phyloP scores from a whole-genome alignment of 352 stramenopile species.

The Pythium insidiosum region DNA sequence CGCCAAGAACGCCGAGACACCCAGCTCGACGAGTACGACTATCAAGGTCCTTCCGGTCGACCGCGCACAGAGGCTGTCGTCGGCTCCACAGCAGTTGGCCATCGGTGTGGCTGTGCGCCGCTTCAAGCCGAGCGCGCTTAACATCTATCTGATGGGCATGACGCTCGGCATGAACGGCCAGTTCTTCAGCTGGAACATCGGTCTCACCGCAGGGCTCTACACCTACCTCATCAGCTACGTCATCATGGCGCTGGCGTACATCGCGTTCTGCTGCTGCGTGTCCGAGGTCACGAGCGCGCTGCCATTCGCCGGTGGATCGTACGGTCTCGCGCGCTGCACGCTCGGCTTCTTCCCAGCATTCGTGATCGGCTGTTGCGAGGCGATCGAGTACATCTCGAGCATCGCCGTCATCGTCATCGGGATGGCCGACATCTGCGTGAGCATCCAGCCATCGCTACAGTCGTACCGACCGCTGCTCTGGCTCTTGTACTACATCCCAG shows the following conservation, averaged over 20 bases:
- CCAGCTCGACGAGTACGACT: not conserved
- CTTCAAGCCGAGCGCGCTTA: conserved; percentile 1
- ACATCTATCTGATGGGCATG: conserved; percentile 11
- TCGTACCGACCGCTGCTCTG: conserved; percentile 6
- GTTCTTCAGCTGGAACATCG: conserved; percentile 16
- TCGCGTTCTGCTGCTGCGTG: conserved; percentile 12
- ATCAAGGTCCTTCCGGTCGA: not conserved
- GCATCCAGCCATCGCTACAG: not conserved
- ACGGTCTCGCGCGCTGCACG: conserved; percentile 13
- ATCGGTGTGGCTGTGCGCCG: too few relatives aligned
- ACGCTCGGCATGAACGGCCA: conserved; percentile 10
- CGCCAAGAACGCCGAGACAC: too few relatives aligned
- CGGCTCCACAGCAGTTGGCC: not conserved
- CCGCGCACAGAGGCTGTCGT: not conserved
- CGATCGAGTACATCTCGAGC: conserved; percentile 8
- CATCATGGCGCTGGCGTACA: conserved; percentile 12
- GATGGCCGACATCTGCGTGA: conserved; percentile 3
- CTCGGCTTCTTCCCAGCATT: conserved; percentile 17
- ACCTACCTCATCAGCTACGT: conserved; percentile 4
- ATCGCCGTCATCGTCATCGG: conserved; percentile 4
- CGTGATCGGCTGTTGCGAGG: conserved; percentile 12
- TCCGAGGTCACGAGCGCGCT: conserved; percentile 18
- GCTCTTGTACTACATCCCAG: conserved; percentile 10
- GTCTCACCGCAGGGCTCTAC: not conserved
- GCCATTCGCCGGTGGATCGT: conserved; percentile 21